Base-by-base conservation (phyloP, 2,329 filamentous ascomycete species). In the Fusarium pilosicola region DNA sequence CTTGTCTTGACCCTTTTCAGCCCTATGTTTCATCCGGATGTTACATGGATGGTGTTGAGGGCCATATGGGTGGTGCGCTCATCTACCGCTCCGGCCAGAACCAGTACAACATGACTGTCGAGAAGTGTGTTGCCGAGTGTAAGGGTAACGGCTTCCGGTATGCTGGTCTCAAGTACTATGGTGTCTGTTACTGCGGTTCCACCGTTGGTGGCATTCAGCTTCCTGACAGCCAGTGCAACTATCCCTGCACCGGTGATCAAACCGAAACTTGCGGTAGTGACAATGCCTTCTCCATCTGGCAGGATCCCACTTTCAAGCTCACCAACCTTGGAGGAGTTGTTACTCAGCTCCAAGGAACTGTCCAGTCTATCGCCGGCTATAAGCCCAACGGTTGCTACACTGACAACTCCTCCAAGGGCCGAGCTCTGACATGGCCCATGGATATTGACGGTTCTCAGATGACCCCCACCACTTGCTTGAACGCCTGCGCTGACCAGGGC, bases 321-420 rank as follows among this genome's bases (percentile, higher is more conserved):
- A 85, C 83, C 71, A 44, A 70, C 30, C 66, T 70, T 42, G 67
- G 67, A 22, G 67, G 67, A 20, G 66, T 70, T 22, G 22, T 70
- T 30, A 82, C 80, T 26, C 81, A 87, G 57, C 79, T 86, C 32
- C 86, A 45, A 30, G 86, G 71, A 41, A 30, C 20, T 22, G 34
- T 49, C 44, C 70, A 65, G 49, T 46, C 85, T 30, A 82, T 87
- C 49, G 83, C 84, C 60, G 84, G 86, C 51, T 93, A 90, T 84
- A 83, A 84, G 48, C 86, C 89, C 72, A 79, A 87, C n/a, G 91
- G 91, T 62, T 94, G 91, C 82, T 92, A 88, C 76, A 84, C 82
- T 34, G 87, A 88, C 69, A 76, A 82, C 62, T 82, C 81, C 26
- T 70, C 69, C 54, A 71, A 81, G 58, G 84, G 85, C 45, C 84